Base-by-base conservation (phyloP, 2,329 filamentous ascomycete species). In the Aspergillus carbonarius region DNA sequence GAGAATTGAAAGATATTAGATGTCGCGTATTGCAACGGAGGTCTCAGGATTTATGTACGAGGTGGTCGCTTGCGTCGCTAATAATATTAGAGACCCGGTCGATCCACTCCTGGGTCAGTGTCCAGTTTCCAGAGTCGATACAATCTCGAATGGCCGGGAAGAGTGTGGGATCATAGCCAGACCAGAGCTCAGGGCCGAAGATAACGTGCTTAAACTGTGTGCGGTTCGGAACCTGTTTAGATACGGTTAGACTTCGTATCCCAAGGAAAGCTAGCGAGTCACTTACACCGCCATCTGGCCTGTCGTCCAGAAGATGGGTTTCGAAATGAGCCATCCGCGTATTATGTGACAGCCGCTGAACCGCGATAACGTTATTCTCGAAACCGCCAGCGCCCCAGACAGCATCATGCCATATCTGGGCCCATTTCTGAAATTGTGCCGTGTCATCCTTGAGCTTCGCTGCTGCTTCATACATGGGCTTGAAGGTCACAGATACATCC, bases 121-220 rank as follows among this genome's bases (percentile, higher is more conserved):
- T 79, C 89, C 89, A 93, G 67, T 96, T 85, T 25, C 84, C 83
- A 4, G 81, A 83, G 61, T 90, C 85, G 40, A 97, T 81, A 8
- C 89, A 87, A 69, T 97, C 93, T 57, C 91, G 83, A 57, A 97
- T 89, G n/a, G 88, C 88, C 0, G 93, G 93, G 77, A 96, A 96
- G 61, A 85, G 85, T 0, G 84, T 84, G 57, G 84, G 83, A 32
- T 89, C 84, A 64, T 88, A 84, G 37, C 83, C 85, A 34, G 87
- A 88, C 88, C 91, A 93, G 2, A 85, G 79, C 69, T 91, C 85
- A 0, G 95, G 95, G 1, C 90, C 93, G 72, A 93, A 96, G 57
- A 99, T 79, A 70, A 96, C 84, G 75, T 97, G 95, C 75, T 96
- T 96, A 82, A 92, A 99, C 76, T 98, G 95, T 5, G 90, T 90